phyloP scores from a whole-genome alignment of 2,329 filamentous ascomycete genomes.

The Claviceps spartinae region DNA sequence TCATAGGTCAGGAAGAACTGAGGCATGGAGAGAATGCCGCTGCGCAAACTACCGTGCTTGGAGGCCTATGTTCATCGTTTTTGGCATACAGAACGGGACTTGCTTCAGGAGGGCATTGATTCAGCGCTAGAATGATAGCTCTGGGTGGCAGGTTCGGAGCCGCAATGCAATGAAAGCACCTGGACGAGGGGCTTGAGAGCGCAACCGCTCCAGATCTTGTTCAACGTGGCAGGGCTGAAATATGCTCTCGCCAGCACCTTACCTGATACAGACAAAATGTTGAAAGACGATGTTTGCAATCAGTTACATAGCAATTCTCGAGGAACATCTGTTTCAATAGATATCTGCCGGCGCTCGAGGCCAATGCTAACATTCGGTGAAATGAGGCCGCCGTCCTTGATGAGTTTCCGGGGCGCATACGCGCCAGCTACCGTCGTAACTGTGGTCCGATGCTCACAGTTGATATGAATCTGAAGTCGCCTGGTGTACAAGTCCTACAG shows the following conservation, averaged over 20 bases:
- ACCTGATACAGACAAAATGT: background rate
- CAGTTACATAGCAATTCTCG: background rate
- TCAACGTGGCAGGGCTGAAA: background rate
- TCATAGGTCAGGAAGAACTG: too few species aligned
- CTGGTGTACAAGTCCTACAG: background rate
- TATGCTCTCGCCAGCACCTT: background rate
- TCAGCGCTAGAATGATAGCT: background rate
- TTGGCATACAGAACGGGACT: background rate
- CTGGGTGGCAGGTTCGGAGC: background rate
- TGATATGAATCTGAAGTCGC: background rate
- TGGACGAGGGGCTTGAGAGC: background rate
- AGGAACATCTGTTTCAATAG: background rate
- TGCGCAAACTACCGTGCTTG: background rate
- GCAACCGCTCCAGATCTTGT: background rate
- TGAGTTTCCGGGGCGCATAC: background rate
- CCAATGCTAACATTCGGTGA: background rate
- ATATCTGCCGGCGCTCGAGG: background rate
- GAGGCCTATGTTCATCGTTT: background rate
- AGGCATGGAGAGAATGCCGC: background rate
- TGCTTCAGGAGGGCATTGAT: background rate
- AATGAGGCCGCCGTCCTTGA: background rate
- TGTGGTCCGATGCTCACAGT: background rate
- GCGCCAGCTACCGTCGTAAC: background rate
- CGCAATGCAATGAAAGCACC: background rate
- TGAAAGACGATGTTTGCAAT: background rate